Evolutionary conservation across 176 grass and related monocot species (phyloP), one percentile per base, ranked within the genome.

Genomic region (Chrysopogon serrulatus): DNA sequence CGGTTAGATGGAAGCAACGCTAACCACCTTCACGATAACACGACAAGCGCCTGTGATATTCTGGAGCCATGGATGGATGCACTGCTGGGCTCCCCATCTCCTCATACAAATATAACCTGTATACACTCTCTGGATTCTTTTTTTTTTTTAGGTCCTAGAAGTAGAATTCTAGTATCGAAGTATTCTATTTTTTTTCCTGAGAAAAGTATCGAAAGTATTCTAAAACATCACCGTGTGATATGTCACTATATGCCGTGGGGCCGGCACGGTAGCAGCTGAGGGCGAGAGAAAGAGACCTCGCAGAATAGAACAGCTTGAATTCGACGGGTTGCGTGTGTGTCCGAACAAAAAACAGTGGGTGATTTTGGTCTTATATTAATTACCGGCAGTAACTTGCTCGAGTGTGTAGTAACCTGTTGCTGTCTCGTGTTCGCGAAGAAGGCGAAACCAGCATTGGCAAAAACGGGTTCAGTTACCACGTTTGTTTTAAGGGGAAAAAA

Each of bases 1-100:
- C 32, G 68, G 79, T 90, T 70, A 27, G 90, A 90, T 83, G 86
- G 87, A 56, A 87, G 86, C 82, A 85, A 71, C 21, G 82, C 90
- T 84, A 92, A 90, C 85, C 73, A 95, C 80, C 85, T 27, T 37
- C 47, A 68, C 45, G 74, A 79, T 79, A 24, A 79, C 75, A 48
- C 57, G 75, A 89, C 87, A 89, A 79, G 61, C 40, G 4, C 62
- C 71, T 85, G 71, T 85, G 82, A 85, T 85, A 68, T 69, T 75
- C 77, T 70, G n/a, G 61, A 78, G 73, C 73, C 69, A 80, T 24
- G 31, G 49, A 6, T 32, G n/a, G n/a, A n/a, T n/a, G n/a, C n/a
- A n/a, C n/a, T n/a, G 66, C 24, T 75, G 47, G 32, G 49, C 49
- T 54, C 31, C 28, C 41, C n/a, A n/a, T n/a, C n/a, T n/a, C n/a